Evolutionary conservation across 2,329 filamentous ascomycete species (phyloP), one percentile per base, ranked within the genome.

Genomic region (Apiospora rasikravindrae): DNA sequence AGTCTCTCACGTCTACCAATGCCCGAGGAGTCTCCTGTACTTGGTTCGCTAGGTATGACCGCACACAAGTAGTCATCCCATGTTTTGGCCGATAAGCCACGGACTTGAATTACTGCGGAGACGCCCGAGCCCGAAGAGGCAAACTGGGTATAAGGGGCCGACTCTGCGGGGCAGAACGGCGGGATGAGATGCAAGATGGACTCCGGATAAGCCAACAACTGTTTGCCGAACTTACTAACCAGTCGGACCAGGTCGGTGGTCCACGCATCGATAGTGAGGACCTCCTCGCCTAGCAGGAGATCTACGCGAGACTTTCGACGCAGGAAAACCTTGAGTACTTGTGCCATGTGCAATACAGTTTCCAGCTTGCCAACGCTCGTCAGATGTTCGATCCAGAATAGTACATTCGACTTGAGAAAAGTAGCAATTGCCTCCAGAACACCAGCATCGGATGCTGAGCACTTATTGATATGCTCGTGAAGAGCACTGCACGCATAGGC

Each of bases 301-400:
- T 66, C 13, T 2, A 47, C 51, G 13, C 57, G 37, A 5, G 69
- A 44, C 40, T 68, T 42, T 33, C 69, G 69, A 1, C 72, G 57
- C 2, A 74, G 71, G 26, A 70, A 45, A 13, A 40, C 19, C 22
- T 47, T 70, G 14, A 74, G 40, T 2, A 71, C 70, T 16, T 73
- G 72, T 1, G 72, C 71, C 26, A 70, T 69, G 2, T 70, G 69
- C 14, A 71, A 42, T 16, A 71, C 42, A 19, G 49, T 57, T 2
- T 57, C 47, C 14, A 73, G 57, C 40, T 70, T 44, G 6, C 33
- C 26, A 3, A 45, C 22, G 1, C 16, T 33, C 7, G 69, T 66
- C n/a, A 72, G 40, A 61, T 66, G 26, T 72, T 84, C 82, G 53
- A 84, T 81, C 82, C 82, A 83, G 13, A 78, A 78, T 14, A 83